Base-by-base conservation (phyloP, 2,329 filamentous ascomycete genomes). In the Aspergillus texensis region DNA sequence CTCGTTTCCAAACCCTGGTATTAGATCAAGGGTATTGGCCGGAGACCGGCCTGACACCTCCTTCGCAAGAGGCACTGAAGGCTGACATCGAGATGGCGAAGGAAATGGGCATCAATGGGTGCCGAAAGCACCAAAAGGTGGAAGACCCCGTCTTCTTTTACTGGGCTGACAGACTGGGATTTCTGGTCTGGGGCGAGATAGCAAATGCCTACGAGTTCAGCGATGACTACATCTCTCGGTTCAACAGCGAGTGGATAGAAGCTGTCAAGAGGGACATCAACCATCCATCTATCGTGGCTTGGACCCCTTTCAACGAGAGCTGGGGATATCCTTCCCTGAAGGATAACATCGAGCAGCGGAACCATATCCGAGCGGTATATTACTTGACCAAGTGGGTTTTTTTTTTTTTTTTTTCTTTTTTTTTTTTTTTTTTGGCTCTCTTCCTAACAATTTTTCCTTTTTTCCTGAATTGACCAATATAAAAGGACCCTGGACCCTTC, bases 21-120 rank as follows among this genome's bases (percentile, higher is more conserved):
- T 80, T 92, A 0, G 90, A 92, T 62, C 89, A 92, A 68, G 89
- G 89, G 0, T 91, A 83, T 72, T 91, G 89, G 89, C 89, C 88
- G 0, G 88, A 91, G 67, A 89, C 89, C 0, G 81, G 91, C 1
- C 83, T 91, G 68, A 85, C 85, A 0, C 85, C 90, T 0, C 90
- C 90, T 0, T 91, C 83, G 2, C 78, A 82, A 1, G 88, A 91
- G 63, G 89, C 89, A 0, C 86, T 92, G 84, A 80, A 85, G 0
- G 88, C 81, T 34, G 90, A 92, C 65, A 75, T 92, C 10, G 73
- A 89, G 65, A 78, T 86, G 16, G 76, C 91, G 32, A 91, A 91
- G 76, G 77, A 80, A 0, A 80, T 91, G 3, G 89, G 89, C 0
- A 88, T 90, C 74, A 92, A 92, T 73, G 88, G 89, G 78, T 77